Evolutionary conservation across 305 asterid genomes (phyloP), one percentile per base, ranked within the genome.

Genomic region (Fraxinus paxiana): DNA sequence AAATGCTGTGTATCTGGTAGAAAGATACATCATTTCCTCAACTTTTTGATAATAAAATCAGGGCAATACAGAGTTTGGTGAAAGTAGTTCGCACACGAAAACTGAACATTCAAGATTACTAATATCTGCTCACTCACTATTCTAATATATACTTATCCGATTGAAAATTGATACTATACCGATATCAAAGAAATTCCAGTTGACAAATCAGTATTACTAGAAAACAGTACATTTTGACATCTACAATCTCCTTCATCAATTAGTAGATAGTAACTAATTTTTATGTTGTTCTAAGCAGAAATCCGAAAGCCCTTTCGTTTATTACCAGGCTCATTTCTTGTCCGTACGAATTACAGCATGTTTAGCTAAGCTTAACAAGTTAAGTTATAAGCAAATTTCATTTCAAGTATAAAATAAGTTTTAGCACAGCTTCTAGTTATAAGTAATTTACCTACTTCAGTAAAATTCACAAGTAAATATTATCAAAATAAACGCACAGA

Each of bases 1-100:
- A 89, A 83, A 78, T 72, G 90, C 89, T 81, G 24, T 91, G 88
- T 31, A 92, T 89, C 98, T 94, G 92, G 76, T 0, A 78, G 54
- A 72, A 65, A 75, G 72, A 75, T 6, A 1, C 34, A 63, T 24
- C 18, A 4, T 24, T 10, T 22, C 33, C 15, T 61, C 34, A 9
- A 22, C 71, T n/a, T 5, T 56, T 20, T 59, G 70, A 59, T 8
- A 15, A 48, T 51, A 51, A 51, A 12, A 46, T 1, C 56, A 46
- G 17, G 17, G 56, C 1, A 13, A 46, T 46, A 13, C 56, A 0
- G 6, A 13, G 56, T 46, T 46, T 3, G 56, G 56, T 46, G 56
- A 13, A 46, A 46, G 18, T 46, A 46, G 56, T 46, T 46, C 56
- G 56, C 18, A 46, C 56, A 46, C 6, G 56, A 46, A 13, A 46